Percentiles rank a stretch among this genome's conserved stretches.
phyloP scores from a whole-genome alignment of 176 grass and related monocot species.

The Oryza punctata region DNA sequence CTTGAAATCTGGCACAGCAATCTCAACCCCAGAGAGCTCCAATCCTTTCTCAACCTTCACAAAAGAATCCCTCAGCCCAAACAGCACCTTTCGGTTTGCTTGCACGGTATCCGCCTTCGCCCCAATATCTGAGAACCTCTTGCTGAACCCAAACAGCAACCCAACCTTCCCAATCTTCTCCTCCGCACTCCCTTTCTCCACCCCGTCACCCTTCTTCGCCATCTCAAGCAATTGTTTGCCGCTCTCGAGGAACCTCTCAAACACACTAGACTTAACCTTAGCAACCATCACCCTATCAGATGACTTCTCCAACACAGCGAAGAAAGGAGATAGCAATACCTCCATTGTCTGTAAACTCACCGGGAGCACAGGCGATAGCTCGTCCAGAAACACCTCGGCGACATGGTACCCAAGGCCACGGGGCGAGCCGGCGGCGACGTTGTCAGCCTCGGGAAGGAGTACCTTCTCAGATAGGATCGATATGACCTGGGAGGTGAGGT shows the following conservation, averaged over 20 bases:
- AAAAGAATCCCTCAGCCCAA: constrained; percentile 71
- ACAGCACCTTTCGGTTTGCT: constrained; percentile 64
- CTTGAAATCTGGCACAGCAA: constrained; percentile 40
- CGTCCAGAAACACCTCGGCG: constrained; percentile 81
- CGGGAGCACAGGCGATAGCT: constrained; percentile 66
- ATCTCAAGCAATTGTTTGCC: constrained; percentile 49
- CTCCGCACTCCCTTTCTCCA: constrained; percentile 56
- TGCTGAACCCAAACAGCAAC: constrained; percentile 61
- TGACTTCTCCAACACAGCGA: constrained; percentile 68
- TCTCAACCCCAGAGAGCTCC: constrained; percentile 53
- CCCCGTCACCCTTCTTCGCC: constrained; percentile 50
- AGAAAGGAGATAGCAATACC: constrained; percentile 59
- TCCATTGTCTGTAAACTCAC: constrained; percentile 45
- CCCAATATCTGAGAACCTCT: constrained; percentile 67
- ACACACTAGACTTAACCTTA: constrained; percentile 74
- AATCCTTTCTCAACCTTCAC: constrained; percentile 77
- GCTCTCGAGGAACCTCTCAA: constrained; percentile 58
- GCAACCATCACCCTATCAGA: constrained; percentile 63
- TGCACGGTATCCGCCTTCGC: constrained; percentile 62
- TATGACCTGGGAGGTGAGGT: constrained; percentile 38
- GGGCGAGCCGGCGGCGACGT: constrained; percentile 8
- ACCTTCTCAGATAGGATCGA: constrained; percentile 54
- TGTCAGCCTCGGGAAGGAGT: constrained; percentile 50
- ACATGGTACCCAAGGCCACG: constrained; percentile 76
- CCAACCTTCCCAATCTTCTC: constrained; percentile 70